Evolutionary conservation across 2,329 filamentous ascomycete species (phyloP).

Genomic region (Botrytis medusae): DNA sequence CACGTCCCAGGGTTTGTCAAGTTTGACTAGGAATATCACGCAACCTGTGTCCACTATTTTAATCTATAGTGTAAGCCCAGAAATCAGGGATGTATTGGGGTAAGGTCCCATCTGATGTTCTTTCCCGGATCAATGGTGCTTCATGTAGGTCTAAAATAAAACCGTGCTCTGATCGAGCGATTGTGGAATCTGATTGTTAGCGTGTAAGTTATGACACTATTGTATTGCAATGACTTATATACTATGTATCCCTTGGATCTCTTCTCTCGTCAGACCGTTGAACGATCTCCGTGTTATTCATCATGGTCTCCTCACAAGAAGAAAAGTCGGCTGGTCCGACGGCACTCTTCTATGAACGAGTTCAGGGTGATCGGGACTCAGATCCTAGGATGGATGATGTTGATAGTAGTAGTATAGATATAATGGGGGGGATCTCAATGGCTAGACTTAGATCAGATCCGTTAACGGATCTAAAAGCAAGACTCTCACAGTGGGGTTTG

Average conservation of each 20-base stretch:
- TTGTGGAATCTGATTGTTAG: neutral
- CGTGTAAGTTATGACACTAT: neutral
- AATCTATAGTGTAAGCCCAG: neutral
- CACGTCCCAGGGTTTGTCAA: neutral
- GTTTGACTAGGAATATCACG: neutral
- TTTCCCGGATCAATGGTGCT: constrained; percentile 6
- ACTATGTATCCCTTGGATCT: neutral
- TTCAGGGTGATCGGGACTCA: neutral
- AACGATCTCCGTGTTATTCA: neutral
- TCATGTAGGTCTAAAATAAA: neutral
- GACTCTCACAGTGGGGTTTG: constrained; percentile 5
- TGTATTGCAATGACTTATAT: neutral
- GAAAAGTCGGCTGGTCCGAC: neutral
- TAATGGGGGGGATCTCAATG: neutral
- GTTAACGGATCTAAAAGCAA: neutral
- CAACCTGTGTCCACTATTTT: neutral
- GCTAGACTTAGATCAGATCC: neutral
- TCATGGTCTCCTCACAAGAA: neutral
- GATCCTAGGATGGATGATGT: neutral
- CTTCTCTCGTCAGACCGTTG: neutral
- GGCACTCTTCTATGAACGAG: neutral
- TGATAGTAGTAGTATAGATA: neutral
- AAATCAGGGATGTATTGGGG: neutral
- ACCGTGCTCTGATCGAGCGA: neutral
- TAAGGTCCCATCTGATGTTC: neutral